Conservation (phyloP, 148 eudicot genomes). For the Beta vulgaris region DNA sequence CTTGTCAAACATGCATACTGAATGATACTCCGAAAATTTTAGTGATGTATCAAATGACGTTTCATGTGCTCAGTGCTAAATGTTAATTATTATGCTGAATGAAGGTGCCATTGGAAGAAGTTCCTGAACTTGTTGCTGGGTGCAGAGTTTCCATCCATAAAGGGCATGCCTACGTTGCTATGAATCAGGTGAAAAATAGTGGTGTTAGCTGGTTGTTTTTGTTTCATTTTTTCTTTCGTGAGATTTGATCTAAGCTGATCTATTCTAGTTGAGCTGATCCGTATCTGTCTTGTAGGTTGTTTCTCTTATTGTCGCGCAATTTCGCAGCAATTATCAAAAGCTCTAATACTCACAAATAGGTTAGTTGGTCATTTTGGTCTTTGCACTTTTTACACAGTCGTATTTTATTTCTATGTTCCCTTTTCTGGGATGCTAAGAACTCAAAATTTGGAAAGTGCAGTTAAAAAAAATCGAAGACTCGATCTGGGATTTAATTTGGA, state of each 20-base stretch:
- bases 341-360: constrained; percentile 87
- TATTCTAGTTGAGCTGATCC: constrained; percentile 14
- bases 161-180: constrained; percentile 89
- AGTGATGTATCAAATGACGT: not conserved
- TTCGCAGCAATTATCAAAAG: constrained; percentile 83
- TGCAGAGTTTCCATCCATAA: constrained; percentile 71
- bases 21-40: not conserved
- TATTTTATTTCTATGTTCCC: no score
- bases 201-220: not conserved
- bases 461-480: no score
- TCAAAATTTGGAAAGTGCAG: no score
- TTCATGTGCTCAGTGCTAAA: constrained; percentile 2
- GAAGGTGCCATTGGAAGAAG: constrained; percentile 95
- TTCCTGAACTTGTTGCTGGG: constrained; percentile 81
- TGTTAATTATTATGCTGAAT: constrained; percentile 26
- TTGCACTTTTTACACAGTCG: no score
- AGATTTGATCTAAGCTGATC: constrained; percentile 18
- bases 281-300: constrained; percentile 48
- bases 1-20: not conserved
- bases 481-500: no score
- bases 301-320: constrained; percentile 70
- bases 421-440: no score
- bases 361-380: constrained; percentile 24
- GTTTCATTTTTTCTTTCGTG: constrained; percentile 2
- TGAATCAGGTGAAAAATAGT: constrained; percentile 67